Conservation (phyloP, 2,329 filamentous ascomycete genomes). For the Achaetomium macrosporum region DNA sequence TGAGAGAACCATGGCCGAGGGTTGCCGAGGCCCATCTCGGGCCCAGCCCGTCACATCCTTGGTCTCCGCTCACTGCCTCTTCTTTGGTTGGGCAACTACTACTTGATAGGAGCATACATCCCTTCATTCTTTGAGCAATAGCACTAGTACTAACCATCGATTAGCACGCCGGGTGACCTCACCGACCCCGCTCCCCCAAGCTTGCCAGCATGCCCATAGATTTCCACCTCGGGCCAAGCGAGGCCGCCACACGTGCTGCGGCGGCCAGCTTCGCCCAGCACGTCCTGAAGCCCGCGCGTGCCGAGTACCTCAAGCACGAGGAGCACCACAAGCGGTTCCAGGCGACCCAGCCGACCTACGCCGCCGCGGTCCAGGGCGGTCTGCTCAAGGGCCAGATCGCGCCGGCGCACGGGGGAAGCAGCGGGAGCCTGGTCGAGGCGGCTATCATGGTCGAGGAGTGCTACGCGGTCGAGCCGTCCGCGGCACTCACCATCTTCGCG, state of each 20-base stretch:
- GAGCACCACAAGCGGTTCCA: constrained; percentile 37
- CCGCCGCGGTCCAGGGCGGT: constrained; percentile 37
- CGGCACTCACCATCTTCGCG: constrained; percentile 44
- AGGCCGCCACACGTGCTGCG: constrained; percentile 20
- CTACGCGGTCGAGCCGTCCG: constrained; percentile 45
- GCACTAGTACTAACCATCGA: no score
- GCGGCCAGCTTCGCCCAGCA: constrained; percentile 22
- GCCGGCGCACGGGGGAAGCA: constrained; percentile 39
- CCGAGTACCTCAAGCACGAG: constrained; percentile 18
- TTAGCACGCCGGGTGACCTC: no score
- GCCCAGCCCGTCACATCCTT: no score
- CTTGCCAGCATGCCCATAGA: constrained; percentile 20
- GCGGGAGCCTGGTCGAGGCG: constrained; percentile 40
- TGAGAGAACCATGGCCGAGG: no score
- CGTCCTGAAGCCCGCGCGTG: constrained; percentile 22
- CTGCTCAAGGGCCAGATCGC: constrained; percentile 45
- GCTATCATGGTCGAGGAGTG: constrained; percentile 48
- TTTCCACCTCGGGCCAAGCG: constrained; percentile 22
- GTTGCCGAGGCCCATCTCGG: no score
- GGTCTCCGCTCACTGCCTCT: no score
- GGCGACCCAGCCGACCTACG: constrained; percentile 42
- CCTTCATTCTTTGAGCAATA: no score
- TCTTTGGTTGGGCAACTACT: no score
- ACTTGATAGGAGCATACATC: no score
- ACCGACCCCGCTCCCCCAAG: background rate